These are phyloP conservation scores for Dioscorea alata DNA, from an alignment of 106 monocot species.

Conservation along the genomic window DNA sequence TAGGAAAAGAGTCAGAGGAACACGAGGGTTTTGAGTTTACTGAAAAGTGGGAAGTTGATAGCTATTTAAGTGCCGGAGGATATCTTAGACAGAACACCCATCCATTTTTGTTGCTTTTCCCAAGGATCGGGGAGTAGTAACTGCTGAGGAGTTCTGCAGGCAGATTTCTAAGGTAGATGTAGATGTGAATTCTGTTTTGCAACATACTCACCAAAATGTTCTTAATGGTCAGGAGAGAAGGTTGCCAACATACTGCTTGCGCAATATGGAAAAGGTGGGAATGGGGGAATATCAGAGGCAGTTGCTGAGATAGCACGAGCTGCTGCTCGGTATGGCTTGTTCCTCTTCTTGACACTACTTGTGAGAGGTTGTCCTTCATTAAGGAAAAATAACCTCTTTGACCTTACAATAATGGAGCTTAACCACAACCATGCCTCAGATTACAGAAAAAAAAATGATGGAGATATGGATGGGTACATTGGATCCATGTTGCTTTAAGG, in stretches of 20 bases:
- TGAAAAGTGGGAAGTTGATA: conserved; percentile 94
- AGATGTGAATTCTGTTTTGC: conserved; percentile 90
- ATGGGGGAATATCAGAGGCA: conserved; percentile 71
- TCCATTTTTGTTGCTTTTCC: conserved; percentile 97
- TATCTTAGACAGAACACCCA: conserved; percentile 87
- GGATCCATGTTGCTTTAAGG: conserved; percentile 87
- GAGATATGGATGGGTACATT: conserved; percentile 83
- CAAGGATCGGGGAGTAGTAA: conserved; percentile 71
- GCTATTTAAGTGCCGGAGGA: conserved; percentile 86
- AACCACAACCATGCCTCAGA: conserved; percentile 44
- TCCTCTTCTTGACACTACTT: conserved; percentile 88
- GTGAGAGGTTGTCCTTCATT: conserved; percentile 88
- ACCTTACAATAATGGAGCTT: conserved; percentile 78
- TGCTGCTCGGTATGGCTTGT: conserved; percentile 88
- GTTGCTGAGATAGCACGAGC: conserved; percentile 95
- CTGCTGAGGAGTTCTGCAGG: conserved; percentile 90
- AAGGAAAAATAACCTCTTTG: conserved; percentile 79
- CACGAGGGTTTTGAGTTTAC: no score
- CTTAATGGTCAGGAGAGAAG: conserved; percentile 94
- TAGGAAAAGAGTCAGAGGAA: no score
- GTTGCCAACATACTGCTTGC: conserved; percentile 99
- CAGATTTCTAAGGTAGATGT: conserved; percentile 89
- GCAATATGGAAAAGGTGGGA: conserved; percentile 85
- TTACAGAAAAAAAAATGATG: conserved; percentile 34
- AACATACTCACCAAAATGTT: conserved; percentile 87